phyloP scores from a whole-genome alignment of 305 asterid species.

The Petunia hybrid region DNA sequence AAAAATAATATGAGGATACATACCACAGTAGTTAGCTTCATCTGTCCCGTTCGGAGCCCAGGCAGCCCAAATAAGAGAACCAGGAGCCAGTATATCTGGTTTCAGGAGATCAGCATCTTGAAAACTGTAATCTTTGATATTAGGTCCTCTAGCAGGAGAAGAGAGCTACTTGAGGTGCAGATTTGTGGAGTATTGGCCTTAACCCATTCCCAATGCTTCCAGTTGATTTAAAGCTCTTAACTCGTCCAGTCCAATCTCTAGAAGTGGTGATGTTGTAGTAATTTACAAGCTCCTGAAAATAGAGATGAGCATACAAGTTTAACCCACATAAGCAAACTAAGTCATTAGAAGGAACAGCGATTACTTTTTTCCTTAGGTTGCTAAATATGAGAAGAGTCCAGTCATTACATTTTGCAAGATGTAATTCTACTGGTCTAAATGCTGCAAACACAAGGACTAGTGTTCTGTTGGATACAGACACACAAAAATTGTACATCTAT shows the following conservation, averaged over 20 bases:
- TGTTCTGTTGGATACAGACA: neutral
- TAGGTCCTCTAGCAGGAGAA: conserved; percentile 99
- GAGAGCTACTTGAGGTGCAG: conserved; percentile 97
- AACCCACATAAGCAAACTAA: neutral
- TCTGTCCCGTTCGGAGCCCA: conserved; percentile 98
- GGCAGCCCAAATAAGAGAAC: conserved; percentile 98
- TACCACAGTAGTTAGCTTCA: conserved; percentile 91
- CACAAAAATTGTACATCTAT: neutral
- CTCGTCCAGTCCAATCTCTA: conserved; percentile 97
- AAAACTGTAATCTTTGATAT: conserved; percentile 91
- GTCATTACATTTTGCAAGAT: neutral
- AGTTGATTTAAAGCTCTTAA: conserved; percentile 79
- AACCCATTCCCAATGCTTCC: conserved; percentile 93
- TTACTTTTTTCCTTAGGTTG: neutral
- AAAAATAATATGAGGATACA: conserved; percentile 23
- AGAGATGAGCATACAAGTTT: conserved; percentile 36
- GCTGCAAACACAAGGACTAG: conserved; percentile 20
- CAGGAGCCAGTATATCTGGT: conserved; percentile 98
- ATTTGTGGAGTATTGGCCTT: conserved; percentile 81
- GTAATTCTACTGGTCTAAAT: neutral
- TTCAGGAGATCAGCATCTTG: conserved; percentile 94
- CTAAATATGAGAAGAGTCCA: neutral
- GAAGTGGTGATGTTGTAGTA: conserved; percentile 86
- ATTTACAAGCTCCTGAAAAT: conserved; percentile 83
- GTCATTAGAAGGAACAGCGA: neutral